phyloP scores from a whole-genome alignment of 768 basidiomycete species.

The Kwoniella pini region DNA sequence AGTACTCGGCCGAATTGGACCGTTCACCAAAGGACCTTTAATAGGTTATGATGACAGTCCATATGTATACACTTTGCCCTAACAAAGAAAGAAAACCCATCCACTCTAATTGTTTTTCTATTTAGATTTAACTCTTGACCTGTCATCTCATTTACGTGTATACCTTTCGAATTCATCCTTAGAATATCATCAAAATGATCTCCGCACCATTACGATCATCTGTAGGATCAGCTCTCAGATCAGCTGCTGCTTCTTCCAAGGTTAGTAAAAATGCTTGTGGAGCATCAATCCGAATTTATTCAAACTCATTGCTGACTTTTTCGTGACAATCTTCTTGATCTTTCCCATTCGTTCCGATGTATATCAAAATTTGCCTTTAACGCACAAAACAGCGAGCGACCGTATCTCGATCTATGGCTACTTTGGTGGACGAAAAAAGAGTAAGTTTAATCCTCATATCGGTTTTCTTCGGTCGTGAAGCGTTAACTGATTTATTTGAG shows the following conservation, averaged over 20 bases:
- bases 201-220: constrained; percentile 28
- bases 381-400: constrained; percentile 15
- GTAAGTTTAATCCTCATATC: constrained; percentile 23
- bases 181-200: constrained; percentile 25
- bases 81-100: constrained; percentile 5
- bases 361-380: neutral
- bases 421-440: constrained; percentile 35
- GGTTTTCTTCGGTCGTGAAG: constrained; percentile 9
- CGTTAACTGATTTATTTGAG: constrained; percentile 9
- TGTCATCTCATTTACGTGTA: neutral
- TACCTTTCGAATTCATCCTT: neutral
- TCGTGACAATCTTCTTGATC: neutral
- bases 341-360: neutral
- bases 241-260: constrained; percentile 10
- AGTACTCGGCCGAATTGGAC: constrained; percentile 24
- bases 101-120: neutral
- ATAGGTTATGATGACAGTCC: neutral
- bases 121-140: neutral
- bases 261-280: too few relatives aligned
- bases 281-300: neutral
- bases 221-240: constrained; percentile 23
- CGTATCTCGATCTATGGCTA: constrained; percentile 38
- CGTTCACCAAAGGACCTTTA: neutral
- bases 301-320: neutral
- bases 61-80: too few relatives aligned